A percentile compares a stretch with the other conserved stretches of the same genome.
Conservation (phyloP, 495 filamentous ascomycete species). For the Baudoinia panamericana region DNA sequence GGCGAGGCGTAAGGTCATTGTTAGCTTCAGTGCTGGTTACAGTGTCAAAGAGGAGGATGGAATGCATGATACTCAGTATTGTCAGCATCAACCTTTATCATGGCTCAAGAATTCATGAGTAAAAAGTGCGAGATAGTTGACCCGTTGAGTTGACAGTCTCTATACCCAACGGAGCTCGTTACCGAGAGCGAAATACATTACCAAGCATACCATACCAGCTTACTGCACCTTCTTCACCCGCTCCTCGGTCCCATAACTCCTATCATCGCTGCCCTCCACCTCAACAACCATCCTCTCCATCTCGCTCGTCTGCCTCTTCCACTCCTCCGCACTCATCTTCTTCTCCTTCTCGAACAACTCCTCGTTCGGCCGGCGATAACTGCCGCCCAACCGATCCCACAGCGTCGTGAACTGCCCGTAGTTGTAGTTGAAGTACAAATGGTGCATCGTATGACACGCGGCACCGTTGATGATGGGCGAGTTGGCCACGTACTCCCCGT, state of each 20-base stretch:
- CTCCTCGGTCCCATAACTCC: conserved; percentile 45
- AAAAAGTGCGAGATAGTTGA: no score
- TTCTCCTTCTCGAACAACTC: conserved; percentile 77
- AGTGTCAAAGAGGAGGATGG: no score
- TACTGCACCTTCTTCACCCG: conserved; percentile 35
- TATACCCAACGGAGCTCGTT: no score
- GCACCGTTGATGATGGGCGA: conserved; percentile 84
- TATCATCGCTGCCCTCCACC: conserved; percentile 81
- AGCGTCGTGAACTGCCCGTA: conserved; percentile 94
- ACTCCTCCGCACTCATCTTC: conserved; percentile 74
- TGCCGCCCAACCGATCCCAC: conserved; percentile 83
- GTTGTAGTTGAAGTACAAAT: conserved; percentile 98
- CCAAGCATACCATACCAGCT: no score
- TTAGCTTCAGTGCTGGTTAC: no score
- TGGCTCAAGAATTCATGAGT: no score
- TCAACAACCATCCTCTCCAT: conserved; percentile 75
- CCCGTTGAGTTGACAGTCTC: no score
- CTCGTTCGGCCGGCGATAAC: conserved; percentile 76
- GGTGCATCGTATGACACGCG: conserved; percentile 93
- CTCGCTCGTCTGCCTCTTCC: conserved; percentile 67
- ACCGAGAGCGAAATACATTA: no score
- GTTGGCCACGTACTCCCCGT: conserved; percentile 89
- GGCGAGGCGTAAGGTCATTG: no score
- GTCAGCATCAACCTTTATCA: no score
- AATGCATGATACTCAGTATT: no score